phyloP scores from a whole-genome alignment of 2,329 filamentous ascomycete species.

The Raffaelea ambrosiae region DNA sequence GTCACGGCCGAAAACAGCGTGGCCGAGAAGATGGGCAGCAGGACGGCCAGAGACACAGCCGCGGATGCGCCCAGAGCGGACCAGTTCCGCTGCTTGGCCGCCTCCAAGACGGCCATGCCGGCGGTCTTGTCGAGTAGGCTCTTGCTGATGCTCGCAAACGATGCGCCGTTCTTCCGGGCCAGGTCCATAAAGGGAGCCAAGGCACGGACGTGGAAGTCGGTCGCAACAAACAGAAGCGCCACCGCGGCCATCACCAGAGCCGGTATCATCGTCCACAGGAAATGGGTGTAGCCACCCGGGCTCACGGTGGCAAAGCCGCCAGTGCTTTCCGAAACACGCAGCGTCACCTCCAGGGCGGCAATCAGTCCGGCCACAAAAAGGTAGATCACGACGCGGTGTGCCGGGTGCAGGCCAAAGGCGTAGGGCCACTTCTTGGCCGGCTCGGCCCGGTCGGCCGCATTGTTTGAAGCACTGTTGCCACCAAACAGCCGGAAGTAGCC shows the following conservation, averaged over 20 bases:
- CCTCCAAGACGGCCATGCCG: slow-evolving; percentile 17
- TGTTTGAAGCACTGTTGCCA: no score
- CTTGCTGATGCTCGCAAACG: slow-evolving; percentile 20
- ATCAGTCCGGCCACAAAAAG: slow-evolving; percentile 21
- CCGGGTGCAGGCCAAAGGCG: slow-evolving; percentile 21
- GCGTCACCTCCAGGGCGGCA: slow-evolving; percentile 23
- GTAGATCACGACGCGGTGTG: slow-evolving; percentile 18
- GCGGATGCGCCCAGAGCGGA: slow-evolving; percentile 19
- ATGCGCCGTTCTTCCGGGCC: slow-evolving; percentile 9
- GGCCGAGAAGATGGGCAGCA: slow-evolving; percentile 23
- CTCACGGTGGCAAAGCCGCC: slow-evolving; percentile 22
- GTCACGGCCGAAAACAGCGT: slow-evolving; percentile 23
- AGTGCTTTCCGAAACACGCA: slow-evolving; percentile 20
- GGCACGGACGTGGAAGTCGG: slow-evolving; percentile 23
- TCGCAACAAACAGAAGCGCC: slow-evolving; percentile 20
- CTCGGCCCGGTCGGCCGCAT: neutral
- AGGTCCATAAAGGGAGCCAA: slow-evolving; percentile 25
- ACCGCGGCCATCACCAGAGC: slow-evolving; percentile 20
- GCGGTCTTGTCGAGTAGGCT: slow-evolving; percentile 23
- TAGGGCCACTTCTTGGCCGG: slow-evolving; percentile 17
- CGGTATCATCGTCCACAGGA: slow-evolving; percentile 26
- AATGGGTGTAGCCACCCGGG: slow-evolving; percentile 19
- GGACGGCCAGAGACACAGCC: slow-evolving; percentile 18
- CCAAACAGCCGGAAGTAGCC: slow-evolving; percentile 18
- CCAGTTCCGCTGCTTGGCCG: slow-evolving; percentile 18